Evolutionary conservation across 2,329 filamentous ascomycete genomes (phyloP), one percentile per base, ranked within the genome.

Genomic region (Byssoonygena ceratinophila): DNA sequence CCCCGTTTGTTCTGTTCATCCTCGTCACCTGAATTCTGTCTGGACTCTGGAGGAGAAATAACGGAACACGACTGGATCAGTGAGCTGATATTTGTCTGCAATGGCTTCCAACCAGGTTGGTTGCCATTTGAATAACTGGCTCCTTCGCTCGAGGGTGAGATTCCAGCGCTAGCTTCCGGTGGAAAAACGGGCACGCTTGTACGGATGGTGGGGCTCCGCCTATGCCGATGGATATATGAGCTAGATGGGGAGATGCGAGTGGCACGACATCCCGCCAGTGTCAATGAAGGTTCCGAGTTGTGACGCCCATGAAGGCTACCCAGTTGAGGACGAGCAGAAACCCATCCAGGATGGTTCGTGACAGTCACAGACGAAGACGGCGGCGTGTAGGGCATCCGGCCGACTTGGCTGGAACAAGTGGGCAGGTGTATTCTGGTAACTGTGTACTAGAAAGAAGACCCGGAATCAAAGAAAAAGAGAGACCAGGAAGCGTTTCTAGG

Each of bases 31-130:
- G 84, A 90, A 59, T 84, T 85, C 36, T 80, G 78, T 5, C 79
- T 78, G 31, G 90, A 95, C 62, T 96, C 91, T 8, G 91, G 91
- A 32, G 91, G 91, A 0, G 91, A 96, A 54, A 94, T 86, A 60
- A 95, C 81, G 57, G 87, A 89, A 56, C 87, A 88, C 57, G 81
- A 80, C 39, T 89, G 88, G 68, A 95, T 92, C 58, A 80, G 73
- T 55, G 81, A 78, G 70, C 4, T 45, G 3, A 16, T 7, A 14
- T 22, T 39, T 9, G 32, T 87, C 82, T 57, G 84, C 14, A 88
- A 87, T 45, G 89, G 94, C 67, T 90, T 86, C 61, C 87, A 81
- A 57, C 94, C 16, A 4, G 32, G 56, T 8, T 25, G 46, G 27
- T 51, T 53, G 22, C 54, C 34, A 53, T 61, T 66, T 51, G 59